These are phyloP conservation scores for Moelleriella libera DNA, from an alignment of 2,329 filamentous ascomycete genomes.

Conservation along the genomic window DNA sequence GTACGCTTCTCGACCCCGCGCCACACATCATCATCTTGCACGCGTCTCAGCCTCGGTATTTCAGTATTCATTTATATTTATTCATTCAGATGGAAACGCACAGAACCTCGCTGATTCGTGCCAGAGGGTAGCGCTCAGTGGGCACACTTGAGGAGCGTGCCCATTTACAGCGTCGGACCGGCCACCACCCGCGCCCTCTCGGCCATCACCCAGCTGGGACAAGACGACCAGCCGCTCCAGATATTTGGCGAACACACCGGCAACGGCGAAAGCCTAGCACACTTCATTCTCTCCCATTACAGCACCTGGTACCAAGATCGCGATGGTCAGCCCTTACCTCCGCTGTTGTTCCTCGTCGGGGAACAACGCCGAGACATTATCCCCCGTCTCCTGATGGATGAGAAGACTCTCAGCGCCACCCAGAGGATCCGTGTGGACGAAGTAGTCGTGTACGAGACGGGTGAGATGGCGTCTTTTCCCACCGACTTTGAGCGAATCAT, in stretches of 20 bases:
- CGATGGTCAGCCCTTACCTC: slow-evolving; percentile 29
- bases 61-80: background rate
- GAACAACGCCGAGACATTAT: slow-evolving; percentile 86
- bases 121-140: background rate
- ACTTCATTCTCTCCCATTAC: slow-evolving; percentile 70
- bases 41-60: background rate
- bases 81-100: background rate
- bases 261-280: slow-evolving; percentile 67
- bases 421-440: slow-evolving; percentile 58
- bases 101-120: too few species aligned
- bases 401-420: slow-evolving; percentile 27
- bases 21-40: background rate
- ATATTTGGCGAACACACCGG: slow-evolving; percentile 73
- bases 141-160: slow-evolving; percentile 41
- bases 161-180: slow-evolving; percentile 67
- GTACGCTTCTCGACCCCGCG: slow-evolving; percentile 6
- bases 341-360: slow-evolving; percentile 76
- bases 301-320: slow-evolving; percentile 31
- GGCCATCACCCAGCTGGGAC: slow-evolving; percentile 26
- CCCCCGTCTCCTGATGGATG: slow-evolving; percentile 59
- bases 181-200: slow-evolving; percentile 64
- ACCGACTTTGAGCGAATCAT: slow-evolving; percentile 45
- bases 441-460: slow-evolving; percentile 74
- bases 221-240: slow-evolving; percentile 30
- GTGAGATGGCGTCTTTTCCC: slow-evolving; percentile 66